These are phyloP conservation scores for Phytophthora brassicae DNA, from an alignment of 352 stramenopile genomes.

Conservation along the genomic window DNA sequence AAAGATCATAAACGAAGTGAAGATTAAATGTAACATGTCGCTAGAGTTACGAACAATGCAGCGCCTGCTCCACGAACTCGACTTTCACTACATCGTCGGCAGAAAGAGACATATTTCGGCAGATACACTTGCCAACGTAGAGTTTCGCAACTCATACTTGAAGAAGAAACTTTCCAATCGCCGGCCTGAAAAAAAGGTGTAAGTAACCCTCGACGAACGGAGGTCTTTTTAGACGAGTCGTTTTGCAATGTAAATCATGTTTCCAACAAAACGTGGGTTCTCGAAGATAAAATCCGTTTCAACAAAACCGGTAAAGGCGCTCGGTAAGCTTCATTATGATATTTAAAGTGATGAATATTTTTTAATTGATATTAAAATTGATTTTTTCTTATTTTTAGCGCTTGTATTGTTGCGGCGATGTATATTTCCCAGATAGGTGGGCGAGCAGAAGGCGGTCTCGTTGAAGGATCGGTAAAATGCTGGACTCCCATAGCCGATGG, in stretches of 20 bases:
- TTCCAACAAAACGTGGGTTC: conserved; percentile 3
- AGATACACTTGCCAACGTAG: background rate
- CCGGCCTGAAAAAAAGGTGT: background rate
- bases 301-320: conserved; percentile 1
- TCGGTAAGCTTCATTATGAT: conserved; percentile 1
- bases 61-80: too few relatives aligned
- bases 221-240: background rate
- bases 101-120: background rate
- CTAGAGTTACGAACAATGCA: background rate
- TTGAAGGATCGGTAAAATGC: background rate
- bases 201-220: background rate
- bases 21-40: background rate
- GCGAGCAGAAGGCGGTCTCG: background rate
- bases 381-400: background rate
- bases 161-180: background rate
- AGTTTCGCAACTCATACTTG: background rate
- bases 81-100: background rate
- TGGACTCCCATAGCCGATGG: background rate
- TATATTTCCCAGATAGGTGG: background rate
- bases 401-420: conserved; percentile 1
- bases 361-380: too few relatives aligned
- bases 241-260: conserved; percentile 4
- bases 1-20: background rate
- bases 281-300: conserved; percentile 1
- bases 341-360: background rate